Evolutionary conservation across 148 eudicot genomes (phyloP), one percentile per base, ranked within the genome.

Genomic region (Persicaria maculosa): DNA sequence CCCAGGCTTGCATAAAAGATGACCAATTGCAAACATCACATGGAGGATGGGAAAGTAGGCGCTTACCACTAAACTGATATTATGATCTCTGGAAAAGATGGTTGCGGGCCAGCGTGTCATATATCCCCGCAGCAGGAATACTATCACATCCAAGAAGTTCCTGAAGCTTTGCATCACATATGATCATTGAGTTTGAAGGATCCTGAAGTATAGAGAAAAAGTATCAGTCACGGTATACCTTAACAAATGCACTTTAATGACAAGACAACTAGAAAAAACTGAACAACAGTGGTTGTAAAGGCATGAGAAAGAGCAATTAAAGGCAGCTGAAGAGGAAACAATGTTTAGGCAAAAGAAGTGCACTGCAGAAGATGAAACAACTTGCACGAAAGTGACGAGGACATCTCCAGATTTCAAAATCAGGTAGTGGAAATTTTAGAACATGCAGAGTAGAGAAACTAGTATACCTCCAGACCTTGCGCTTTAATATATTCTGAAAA

Each of bases 161-260:
- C 73, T 87, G 91, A 77, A 90, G 88, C 79, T 92, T 90, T 73
- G 80, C 76, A 78, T 92, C 97, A 83, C 97, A 92, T n/a, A 82
- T 76, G 61, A 84, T 74, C 74, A 79, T 79, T 11, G 90, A 70
- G 75, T 81, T 92, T 72, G 58, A 53, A 69, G 90, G 90, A 84
- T 92, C 97, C 96, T 92, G 79, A 22, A 58, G 73, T 43, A 55
- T 20, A 36, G 54, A 3, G 2, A 73, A 6, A 44, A 57, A 70
- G 75, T n/a, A 57, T 8, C 50, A 74, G 44, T 5, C 73, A 1
- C 7, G 11, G n/a, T 43, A 55, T 19, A 50, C 19, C 22, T 31
- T 55, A 36, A 45, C 10, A 61, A 78, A 46, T 36, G 58, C 4
- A 72, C 9, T 12, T 44, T 16, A 16, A 3, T 44, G 36, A 31